Evolutionary conservation across 2,329 filamentous ascomycete genomes (phyloP).

Genomic region (Paecilomyces formosus): DNA sequence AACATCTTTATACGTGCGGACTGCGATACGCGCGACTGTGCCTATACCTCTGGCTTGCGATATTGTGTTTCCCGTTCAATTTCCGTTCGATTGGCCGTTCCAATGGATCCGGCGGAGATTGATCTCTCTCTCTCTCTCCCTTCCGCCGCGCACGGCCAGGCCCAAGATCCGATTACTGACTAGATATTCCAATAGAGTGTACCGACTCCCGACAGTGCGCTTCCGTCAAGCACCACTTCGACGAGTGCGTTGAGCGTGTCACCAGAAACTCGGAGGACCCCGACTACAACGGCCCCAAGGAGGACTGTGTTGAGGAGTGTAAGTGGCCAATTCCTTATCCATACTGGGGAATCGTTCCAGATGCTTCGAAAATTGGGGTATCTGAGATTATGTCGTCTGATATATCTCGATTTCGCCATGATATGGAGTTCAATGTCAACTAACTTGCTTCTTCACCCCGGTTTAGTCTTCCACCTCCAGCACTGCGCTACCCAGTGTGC

Average conservation of each 20-base stretch:
- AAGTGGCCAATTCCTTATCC: constrained; percentile 39
- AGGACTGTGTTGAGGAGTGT: constrained; percentile 99
- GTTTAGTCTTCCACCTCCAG: constrained; percentile 92
- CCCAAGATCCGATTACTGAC: not conserved
- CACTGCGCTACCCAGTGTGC: constrained; percentile 93
- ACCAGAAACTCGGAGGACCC: constrained; percentile 60
- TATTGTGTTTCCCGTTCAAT: not conserved
- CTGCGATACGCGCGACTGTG: not conserved
- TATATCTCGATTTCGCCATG: constrained; percentile 4
- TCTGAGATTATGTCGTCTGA: not conserved
- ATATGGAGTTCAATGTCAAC: not conserved
- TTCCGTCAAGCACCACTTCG: constrained; percentile 92
- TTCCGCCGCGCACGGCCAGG: not conserved
- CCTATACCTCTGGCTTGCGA: not conserved
- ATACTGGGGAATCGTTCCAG: not conserved
- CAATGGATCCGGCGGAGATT: not conserved
- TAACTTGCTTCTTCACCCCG: not conserved
- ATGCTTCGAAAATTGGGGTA: not conserved
- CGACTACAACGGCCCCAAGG: constrained; percentile 64
- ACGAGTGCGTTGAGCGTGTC: constrained; percentile 95
- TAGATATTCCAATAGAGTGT: constrained; percentile 60
- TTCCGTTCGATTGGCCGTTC: not conserved
- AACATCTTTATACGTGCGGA: not conserved
- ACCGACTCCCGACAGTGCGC: constrained; percentile 76
- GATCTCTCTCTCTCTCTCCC: not conserved